Base-by-base conservation (phyloP, 176 grass and related monocot species). In the Rhynchospora tenuis region DNA sequence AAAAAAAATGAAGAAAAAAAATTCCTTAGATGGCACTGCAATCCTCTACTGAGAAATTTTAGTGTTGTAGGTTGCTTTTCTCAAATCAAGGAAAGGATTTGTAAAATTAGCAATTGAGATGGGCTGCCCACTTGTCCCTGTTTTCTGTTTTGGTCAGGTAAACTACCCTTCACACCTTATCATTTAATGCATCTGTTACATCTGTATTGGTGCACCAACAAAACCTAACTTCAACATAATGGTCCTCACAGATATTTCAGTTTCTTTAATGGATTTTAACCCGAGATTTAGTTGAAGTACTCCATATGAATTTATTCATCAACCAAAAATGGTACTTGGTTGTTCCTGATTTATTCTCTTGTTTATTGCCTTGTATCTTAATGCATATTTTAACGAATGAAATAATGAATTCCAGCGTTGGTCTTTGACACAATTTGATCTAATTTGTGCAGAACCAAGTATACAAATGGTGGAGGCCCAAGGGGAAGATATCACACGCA, bases 51-150 rank as follows among this genome's bases (percentile, higher is more conserved):
- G 38, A 87, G 19, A 33, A 46, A 55, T 56, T 66, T 6, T 28
- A 77, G 27, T 17, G 3, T 65, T 65, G 50, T 85, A 98, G 95
- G 89, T 95, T 88, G 95, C 83, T 79, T 98, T 91, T 83, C 89
- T 98, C 81, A 93, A 95, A 87, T 86, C 89, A 84, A 93, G 95
- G 84, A 95, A 91, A 87, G 95, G 92, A 65, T 98, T 98, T 79
- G 86, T 98, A 47, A 89, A 88, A 85, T 94, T 98, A 82, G 95
- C 92, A 64, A 93, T 98, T 61, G 89, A 93, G 86, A 90, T 24
- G 76, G 92, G 95, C 38, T 82, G 84, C 45, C 95, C 95, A 47
- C 24, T 98, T 80, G 95, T 98, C 47, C 95, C 92, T 17, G 90
- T 90, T 88, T 98, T 93, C 60, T 81, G 75, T 67, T 95, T 98